These are phyloP conservation scores for Salvia sclarea DNA, from an alignment of 305 asterid genomes.

Conservation along the genomic window DNA sequence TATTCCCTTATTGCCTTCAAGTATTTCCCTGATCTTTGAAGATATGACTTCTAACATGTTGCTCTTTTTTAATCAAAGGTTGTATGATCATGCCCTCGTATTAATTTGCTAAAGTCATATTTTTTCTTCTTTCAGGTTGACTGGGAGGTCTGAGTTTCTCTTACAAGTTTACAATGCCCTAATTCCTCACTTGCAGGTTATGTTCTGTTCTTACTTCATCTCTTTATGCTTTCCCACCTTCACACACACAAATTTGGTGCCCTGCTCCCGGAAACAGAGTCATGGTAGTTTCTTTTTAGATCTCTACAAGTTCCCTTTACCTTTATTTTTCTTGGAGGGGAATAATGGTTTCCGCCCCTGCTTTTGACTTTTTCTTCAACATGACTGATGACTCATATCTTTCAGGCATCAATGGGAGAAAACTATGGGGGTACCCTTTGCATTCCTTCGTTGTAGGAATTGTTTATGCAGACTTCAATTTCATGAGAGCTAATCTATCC, in stretches of 20 bases:
- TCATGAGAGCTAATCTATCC: slow-evolving; percentile 6
- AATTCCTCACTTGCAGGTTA: slow-evolving; percentile 88
- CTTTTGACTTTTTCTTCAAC: slow-evolving; percentile 4
- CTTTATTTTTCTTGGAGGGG: not conserved
- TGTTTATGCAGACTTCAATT: slow-evolving; percentile 16
- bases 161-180: slow-evolving; percentile 47
- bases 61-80: not conserved
- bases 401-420: slow-evolving; percentile 63
- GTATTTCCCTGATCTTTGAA: not conserved
- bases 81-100: slow-evolving; percentile 5
- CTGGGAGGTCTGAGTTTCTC: slow-evolving; percentile 57
- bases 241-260: not conserved
- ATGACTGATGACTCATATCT: slow-evolving; percentile 19
- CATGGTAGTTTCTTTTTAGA: slow-evolving; percentile 7
- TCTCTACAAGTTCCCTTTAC: not conserved
- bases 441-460: slow-evolving; percentile 38
- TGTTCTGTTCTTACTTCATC: slow-evolving; percentile 24
- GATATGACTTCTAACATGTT: not conserved
- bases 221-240: not conserved
- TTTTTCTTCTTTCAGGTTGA: slow-evolving; percentile 56
- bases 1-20: not conserved
- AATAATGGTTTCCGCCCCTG: slow-evolving; percentile 9
- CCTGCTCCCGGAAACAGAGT: not conserved
- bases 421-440: slow-evolving; percentile 68
- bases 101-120: not conserved